Conservation (phyloP, 2,329 filamentous ascomycete genomes). For the Hypoxylon sp. region DNA sequence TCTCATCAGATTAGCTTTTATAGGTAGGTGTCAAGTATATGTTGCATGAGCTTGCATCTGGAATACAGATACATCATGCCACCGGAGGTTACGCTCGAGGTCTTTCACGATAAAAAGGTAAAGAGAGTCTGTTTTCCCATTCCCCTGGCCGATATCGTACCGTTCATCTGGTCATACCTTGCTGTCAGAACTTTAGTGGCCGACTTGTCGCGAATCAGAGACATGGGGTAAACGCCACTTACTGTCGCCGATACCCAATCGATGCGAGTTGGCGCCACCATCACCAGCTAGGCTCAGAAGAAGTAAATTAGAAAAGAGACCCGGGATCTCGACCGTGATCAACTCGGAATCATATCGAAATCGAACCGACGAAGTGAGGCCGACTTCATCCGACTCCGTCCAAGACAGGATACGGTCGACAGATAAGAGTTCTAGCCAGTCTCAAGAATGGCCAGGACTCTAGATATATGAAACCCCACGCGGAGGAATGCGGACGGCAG, state of each 20-base stretch:
- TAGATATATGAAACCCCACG: conserved; percentile 8
- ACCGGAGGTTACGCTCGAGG: neutral
- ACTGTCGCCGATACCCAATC: neutral
- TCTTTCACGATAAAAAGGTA: neutral
- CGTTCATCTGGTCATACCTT: neutral
- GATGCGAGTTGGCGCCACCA: conserved; percentile 4
- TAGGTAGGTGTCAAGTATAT: neutral
- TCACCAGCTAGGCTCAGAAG: neutral
- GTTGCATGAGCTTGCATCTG: neutral
- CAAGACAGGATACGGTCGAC: no score
- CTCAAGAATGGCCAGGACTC: conserved; percentile 1
- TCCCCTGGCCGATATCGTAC: neutral
- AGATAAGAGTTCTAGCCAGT: no score
- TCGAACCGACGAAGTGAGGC: neutral
- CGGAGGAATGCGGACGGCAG: conserved; percentile 9
- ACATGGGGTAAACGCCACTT: conserved; percentile 24
- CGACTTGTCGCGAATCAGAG: neutral
- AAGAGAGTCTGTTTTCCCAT: no score
- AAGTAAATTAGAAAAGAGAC: neutral
- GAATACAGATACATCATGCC: neutral
- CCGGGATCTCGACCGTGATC: neutral
- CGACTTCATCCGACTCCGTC: neutral
- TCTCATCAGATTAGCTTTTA: neutral
- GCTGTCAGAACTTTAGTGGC: conserved; percentile 6
- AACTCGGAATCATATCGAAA: neutral